A percentile compares a stretch with the other conserved stretches of the same genome.
These are phyloP conservation scores for Suillus weaverae DNA, from an alignment of 768 basidiomycete species.

Conservation along the genomic window DNA sequence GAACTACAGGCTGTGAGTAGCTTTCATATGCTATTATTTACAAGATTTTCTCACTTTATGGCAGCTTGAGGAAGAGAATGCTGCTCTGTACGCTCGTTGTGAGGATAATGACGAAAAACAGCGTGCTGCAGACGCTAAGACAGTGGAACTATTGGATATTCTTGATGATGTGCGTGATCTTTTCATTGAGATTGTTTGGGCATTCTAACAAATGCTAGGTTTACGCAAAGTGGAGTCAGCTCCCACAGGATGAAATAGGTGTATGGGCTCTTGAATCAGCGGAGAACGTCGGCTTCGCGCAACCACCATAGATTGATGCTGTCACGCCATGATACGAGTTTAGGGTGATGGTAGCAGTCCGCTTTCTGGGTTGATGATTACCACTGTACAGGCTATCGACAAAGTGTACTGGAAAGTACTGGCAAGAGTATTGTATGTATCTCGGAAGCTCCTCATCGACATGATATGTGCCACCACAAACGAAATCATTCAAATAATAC, in stretches of 20 bases:
- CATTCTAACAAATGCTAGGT: slow-evolving; percentile 36
- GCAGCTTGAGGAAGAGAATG: slow-evolving; percentile 63
- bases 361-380: slow-evolving; percentile 21
- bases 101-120: slow-evolving; percentile 48
- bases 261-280: slow-evolving; percentile 42
- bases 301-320: slow-evolving; percentile 5
- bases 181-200: neutral
- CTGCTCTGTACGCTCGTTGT: slow-evolving; percentile 45
- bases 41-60: neutral
- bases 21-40: neutral
- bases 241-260: slow-evolving; percentile 67
- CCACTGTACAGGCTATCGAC: neutral
- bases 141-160: slow-evolving; percentile 48
- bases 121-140: slow-evolving; percentile 46
- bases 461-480: neutral
- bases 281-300: slow-evolving; percentile 38
- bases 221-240: slow-evolving; percentile 48
- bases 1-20: slow-evolving; percentile 29
- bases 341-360: neutral
- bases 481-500: no score
- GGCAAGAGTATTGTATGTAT: neutral
- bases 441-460: neutral
- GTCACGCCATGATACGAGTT: neutral
- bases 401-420: neutral
- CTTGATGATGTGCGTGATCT: slow-evolving; percentile 49